Evolutionary conservation across 2,329 filamentous ascomycete species (phyloP).

Genomic region (Colletotrichum euphorbiae): DNA sequence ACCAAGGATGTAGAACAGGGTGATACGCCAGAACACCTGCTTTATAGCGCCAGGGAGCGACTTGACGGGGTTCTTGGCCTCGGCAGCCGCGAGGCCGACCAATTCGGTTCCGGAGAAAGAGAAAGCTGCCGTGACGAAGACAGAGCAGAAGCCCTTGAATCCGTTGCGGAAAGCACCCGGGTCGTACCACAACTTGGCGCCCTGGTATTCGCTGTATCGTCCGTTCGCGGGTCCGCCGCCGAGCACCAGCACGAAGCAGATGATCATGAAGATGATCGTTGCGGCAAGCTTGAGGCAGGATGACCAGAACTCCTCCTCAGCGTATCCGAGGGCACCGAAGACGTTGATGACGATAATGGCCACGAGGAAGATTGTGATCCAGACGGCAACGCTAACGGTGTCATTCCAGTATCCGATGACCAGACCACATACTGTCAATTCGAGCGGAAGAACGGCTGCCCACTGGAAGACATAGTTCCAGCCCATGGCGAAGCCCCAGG

Average conservation of each 20-base stretch:
- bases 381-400: conserved; percentile 59
- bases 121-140: conserved; percentile 78
- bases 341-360: conserved; percentile 64
- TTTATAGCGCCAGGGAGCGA: conserved; percentile 83
- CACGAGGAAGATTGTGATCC: conserved; percentile 65
- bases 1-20: conserved; percentile 62
- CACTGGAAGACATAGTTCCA: conserved; percentile 65
- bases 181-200: conserved; percentile 56
- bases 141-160: conserved; percentile 75
- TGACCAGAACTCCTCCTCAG: conserved; percentile 68
- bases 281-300: conserved; percentile 67
- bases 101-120: conserved; percentile 76
- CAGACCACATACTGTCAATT: conserved; percentile 62
- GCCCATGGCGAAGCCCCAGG: conserved; percentile 68
- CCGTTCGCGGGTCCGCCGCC: conserved; percentile 65
- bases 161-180: conserved; percentile 72
- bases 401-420: conserved; percentile 64
- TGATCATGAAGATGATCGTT: conserved; percentile 71
- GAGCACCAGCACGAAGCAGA: conserved; percentile 66
- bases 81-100: conserved; percentile 77
- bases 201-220: conserved; percentile 55
- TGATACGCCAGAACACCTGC: conserved; percentile 71
- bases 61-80: conserved; percentile 74
- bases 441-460: conserved; percentile 62
- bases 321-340: conserved; percentile 66